Evolutionary conservation across 1,139 yeast species (phyloP), one percentile per base, ranked within the genome.

Genomic region (Kodamaea ohmeri): DNA sequence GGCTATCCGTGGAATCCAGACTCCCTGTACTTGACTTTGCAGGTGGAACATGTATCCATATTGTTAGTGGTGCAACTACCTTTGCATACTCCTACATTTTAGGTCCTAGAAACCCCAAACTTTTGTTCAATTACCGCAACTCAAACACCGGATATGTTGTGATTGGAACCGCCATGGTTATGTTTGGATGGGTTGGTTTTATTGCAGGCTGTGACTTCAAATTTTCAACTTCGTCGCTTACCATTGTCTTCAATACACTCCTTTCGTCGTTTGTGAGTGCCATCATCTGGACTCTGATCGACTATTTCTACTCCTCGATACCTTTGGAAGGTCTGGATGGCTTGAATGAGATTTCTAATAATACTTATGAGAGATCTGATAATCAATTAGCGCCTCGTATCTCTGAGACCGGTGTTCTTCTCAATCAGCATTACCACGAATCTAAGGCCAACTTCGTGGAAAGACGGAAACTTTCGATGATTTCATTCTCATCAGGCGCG

Each of bases 31-130:
- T 79, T 15, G 85, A 79, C 55, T 78, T 76, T 56, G 83, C 85
- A 1, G 85, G 85, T 3, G 85, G 85, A 2, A 73, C 75, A 24
- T 76, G 80, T 44, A 74, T 79, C n/a, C 85, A 79, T 50, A 61
- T 78, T 31, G 78, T 78, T 0, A 70, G 81, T 37, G 85, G 85
- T 3, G 67, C 74, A 43, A 76, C 80, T 2, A 73, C 80, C 0
- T 61, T 79, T 43, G 82, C 80, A 1, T 81, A 80, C 50, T 75
- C 84, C 13, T 70, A 70, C 48, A 65, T 74, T 30, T 60, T 81
- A 37, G 87, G 87, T 0, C 78, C 78, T 6, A 56, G 79, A 39
- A 67, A 67, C 39, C 66, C 73, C 3, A 61, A 61, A 41, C 52
- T 64, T 4, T 55, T 73, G 18, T 54, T 55, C 42, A 57, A 71